Conservation (phyloP, 2,329 filamentous ascomycete genomes). For the Bipolaris bicolor region DNA sequence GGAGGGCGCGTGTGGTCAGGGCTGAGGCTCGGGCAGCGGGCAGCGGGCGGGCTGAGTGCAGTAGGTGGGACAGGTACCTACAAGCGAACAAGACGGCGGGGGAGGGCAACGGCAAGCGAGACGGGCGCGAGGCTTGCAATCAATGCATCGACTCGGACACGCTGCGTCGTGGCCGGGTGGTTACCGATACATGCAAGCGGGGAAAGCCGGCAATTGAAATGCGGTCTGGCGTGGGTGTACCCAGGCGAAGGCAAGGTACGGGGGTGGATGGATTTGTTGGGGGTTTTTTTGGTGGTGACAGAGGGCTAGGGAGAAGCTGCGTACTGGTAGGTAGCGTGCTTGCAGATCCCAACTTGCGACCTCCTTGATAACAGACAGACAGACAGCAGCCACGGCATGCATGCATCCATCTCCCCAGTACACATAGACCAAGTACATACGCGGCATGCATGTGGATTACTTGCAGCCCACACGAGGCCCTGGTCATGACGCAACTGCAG, state of each 20-base stretch:
- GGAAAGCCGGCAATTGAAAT: not conserved
- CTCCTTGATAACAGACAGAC: conserved; percentile 8
- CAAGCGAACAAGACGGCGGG: conserved; percentile 24
- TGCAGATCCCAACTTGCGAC: conserved; percentile 11
- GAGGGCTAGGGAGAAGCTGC: conserved; percentile 15
- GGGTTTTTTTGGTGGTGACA: conserved; percentile 10
- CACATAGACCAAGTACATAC: too few relatives aligned
- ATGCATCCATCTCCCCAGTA: too few relatives aligned
- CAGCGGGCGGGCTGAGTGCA: conserved; percentile 4
- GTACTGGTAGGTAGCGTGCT: conserved; percentile 19
- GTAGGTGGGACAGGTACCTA: conserved; percentile 30
- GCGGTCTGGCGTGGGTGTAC: not conserved
- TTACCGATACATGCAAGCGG: conserved; percentile 29
- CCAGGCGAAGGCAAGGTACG: not conserved
- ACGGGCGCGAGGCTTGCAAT: conserved; percentile 14
- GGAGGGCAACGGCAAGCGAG: conserved; percentile 21
- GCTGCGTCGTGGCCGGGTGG: conserved; percentile 2
- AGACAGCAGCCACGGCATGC: conserved; percentile 1
- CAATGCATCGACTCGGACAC: conserved; percentile 26
- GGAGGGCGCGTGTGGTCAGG: conserved; percentile 19
- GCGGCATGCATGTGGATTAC: not conserved
- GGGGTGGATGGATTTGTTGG: conserved; percentile 5
- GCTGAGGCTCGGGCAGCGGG: conserved; percentile 14
- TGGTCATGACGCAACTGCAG: not conserved
- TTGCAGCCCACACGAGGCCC: not conserved